Conservation (phyloP, 2,329 filamentous ascomycete genomes). For the Colletotrichum karsti region DNA sequence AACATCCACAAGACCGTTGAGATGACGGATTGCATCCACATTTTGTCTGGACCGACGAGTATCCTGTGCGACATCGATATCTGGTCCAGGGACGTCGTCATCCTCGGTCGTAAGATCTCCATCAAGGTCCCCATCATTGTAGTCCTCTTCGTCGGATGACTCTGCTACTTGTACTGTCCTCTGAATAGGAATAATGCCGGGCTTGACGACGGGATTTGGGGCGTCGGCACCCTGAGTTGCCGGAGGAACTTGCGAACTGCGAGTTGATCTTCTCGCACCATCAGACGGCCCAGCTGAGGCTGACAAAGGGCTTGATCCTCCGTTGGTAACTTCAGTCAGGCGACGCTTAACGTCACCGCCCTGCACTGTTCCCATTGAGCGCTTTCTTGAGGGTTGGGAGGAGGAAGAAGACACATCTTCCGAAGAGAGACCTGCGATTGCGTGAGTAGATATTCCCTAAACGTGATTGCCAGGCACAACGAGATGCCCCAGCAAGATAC, state of each 20-base stretch:
- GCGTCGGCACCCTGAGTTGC: not conserved
- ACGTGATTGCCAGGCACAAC: too few species aligned
- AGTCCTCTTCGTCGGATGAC: not conserved
- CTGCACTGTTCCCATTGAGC: not conserved
- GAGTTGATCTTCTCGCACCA: not conserved
- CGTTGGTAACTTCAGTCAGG: not conserved
- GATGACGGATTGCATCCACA: too few species aligned
- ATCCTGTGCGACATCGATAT: too few species aligned
- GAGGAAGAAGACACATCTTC: not conserved
- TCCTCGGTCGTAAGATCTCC: slow-evolving; percentile 7
- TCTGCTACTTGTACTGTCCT: not conserved
- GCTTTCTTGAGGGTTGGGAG: slow-evolving; percentile 6
- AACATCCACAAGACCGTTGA: too few species aligned
- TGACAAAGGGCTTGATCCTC: not conserved
- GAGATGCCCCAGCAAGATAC: too few species aligned
- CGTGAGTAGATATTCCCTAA: too few species aligned
- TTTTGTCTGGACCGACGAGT: too few species aligned
- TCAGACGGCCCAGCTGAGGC: not conserved
- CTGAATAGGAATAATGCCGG: not conserved
- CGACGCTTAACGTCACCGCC: not conserved
- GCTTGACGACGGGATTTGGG: not conserved
- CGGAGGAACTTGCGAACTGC: not conserved
- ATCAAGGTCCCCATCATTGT: slow-evolving; percentile 24
- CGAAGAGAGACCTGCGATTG: too few species aligned
- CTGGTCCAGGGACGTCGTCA: not conserved